phyloP scores from a whole-genome alignment of 192 early-diverging fungal genomes.

The Dimargaris cristalligena region DNA sequence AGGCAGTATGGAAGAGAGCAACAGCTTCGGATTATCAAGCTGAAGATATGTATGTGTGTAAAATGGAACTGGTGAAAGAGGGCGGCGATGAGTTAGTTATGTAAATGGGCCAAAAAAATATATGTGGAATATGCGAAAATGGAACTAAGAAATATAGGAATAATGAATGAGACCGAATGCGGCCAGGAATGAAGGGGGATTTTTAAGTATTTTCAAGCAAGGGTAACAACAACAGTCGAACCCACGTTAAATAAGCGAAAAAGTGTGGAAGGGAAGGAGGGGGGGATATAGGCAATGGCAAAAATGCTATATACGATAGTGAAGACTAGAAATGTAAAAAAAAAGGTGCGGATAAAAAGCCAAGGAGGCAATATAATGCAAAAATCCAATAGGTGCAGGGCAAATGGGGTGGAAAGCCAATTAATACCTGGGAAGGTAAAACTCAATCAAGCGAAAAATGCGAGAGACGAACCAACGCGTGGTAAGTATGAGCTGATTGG shows the following conservation, averaged over 20 bases:
- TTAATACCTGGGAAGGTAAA: background rate
- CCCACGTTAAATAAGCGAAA: background rate
- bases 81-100: background rate
- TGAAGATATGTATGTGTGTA: background rate
- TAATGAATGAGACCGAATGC: background rate
- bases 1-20: background rate
- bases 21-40: background rate
- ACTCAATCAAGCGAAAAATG: background rate
- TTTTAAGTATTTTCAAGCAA: background rate
- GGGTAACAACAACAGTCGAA: background rate
- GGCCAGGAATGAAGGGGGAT: background rate
- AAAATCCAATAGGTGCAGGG: background rate
- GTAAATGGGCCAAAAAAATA: background rate
- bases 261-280: background rate
- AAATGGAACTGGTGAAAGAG: background rate
- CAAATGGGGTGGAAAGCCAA: background rate
- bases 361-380: background rate
- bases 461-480: background rate
- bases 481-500: background rate
- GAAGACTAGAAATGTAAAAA: conserved; percentile 1
- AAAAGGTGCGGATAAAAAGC: background rate
- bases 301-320: background rate
- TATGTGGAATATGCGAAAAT: background rate
- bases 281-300: background rate
- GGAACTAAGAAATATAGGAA: too few relatives aligned